Conservation (phyloP, 768 basidiomycete genomes). For the Baorangia bicolor region DNA sequence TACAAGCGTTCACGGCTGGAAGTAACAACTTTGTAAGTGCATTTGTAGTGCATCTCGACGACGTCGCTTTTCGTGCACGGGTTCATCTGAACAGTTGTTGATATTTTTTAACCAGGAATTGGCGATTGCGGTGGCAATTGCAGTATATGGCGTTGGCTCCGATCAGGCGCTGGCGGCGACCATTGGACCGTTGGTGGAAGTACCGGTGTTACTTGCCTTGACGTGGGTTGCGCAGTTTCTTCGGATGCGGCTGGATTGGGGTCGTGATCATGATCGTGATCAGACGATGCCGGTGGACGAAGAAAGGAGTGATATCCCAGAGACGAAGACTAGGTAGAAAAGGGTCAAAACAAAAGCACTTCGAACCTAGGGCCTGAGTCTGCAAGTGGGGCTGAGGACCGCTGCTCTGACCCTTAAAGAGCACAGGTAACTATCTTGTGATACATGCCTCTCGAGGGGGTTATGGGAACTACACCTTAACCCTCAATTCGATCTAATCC, state of each 20-base stretch:
- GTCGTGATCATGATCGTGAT: neutral
- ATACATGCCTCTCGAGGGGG: too few relatives aligned
- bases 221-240: slow-evolving; percentile 61
- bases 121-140: slow-evolving; percentile 78
- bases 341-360: too few relatives aligned
- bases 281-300: neutral
- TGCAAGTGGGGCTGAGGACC: too few relatives aligned
- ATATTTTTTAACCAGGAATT: slow-evolving; percentile 51
- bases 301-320: neutral
- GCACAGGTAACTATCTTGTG: too few relatives aligned
- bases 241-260: slow-evolving; percentile 42
- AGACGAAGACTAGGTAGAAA: neutral
- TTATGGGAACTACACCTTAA: too few relatives aligned
- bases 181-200: slow-evolving; percentile 70
- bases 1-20: too few relatives aligned
- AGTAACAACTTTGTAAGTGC: slow-evolving; percentile 56
- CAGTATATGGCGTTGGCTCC: slow-evolving; percentile 72
- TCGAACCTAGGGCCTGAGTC: too few relatives aligned
- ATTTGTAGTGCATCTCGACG: too few relatives aligned
- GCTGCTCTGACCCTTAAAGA: too few relatives aligned
- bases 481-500: too few relatives aligned
- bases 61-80: neutral
- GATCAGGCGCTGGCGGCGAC: slow-evolving; percentile 81
- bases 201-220: slow-evolving; percentile 68
- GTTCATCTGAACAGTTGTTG: neutral